Evolutionary conservation across 2,329 filamentous ascomycete genomes (phyloP).

Genomic region (Dactylellina leptospora): DNA sequence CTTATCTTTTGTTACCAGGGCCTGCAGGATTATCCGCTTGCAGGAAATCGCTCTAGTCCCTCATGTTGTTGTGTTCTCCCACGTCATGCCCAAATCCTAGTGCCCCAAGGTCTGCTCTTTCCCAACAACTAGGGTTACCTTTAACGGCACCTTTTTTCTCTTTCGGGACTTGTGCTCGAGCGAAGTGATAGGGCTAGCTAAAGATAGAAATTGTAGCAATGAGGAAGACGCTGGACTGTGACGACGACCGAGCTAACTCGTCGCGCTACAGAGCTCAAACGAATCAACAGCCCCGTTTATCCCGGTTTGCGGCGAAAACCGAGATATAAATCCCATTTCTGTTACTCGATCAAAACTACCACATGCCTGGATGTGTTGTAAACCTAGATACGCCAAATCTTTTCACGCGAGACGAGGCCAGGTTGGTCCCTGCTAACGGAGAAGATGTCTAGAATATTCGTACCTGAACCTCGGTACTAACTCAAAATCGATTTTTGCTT

Average conservation of each 20-base stretch:
- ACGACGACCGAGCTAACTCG: too few relatives aligned
- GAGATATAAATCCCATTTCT: constrained; percentile 36
- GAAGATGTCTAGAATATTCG: constrained; percentile 34
- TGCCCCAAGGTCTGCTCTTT: neutral
- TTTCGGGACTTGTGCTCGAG: too few relatives aligned
- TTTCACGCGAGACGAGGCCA: constrained; percentile 9
- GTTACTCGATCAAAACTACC: constrained; percentile 53
- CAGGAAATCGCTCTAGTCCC: neutral
- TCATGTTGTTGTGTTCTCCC: neutral
- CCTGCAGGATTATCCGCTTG: constrained; percentile 40
- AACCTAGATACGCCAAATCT: neutral
- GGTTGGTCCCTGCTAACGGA: constrained; percentile 7
- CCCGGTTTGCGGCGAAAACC: constrained; percentile 53
- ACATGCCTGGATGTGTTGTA: constrained; percentile 32
- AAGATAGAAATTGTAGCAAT: too few relatives aligned
- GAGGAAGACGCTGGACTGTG: too few relatives aligned
- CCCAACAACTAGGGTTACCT: constrained; percentile 11
- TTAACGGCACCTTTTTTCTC: too few relatives aligned
- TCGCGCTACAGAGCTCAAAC: neutral
- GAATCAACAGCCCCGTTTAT: neutral
- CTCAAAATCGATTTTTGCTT: too few relatives aligned
- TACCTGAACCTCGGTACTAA: constrained; percentile 15
- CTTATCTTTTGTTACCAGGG: constrained; percentile 23
- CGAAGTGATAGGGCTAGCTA: too few relatives aligned
- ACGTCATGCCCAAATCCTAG: constrained; percentile 1